Evolutionary conservation across 2,329 filamentous ascomycete genomes (phyloP).

Genomic region (Ophiocordyceps robertsii): DNA sequence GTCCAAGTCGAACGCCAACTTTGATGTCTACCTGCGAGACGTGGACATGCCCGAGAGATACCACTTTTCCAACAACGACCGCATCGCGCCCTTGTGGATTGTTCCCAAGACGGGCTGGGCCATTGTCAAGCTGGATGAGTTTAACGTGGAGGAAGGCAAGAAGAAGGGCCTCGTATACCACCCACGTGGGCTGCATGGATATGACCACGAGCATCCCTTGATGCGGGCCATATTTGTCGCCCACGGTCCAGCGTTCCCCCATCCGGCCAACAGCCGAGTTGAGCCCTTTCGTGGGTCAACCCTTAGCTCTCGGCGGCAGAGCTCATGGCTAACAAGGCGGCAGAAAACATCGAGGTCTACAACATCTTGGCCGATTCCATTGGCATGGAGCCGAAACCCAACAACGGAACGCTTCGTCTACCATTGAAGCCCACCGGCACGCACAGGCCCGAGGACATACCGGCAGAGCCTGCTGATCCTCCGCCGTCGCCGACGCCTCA

Average conservation of each 20-base stretch:
- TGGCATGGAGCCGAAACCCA: conserved; percentile 56
- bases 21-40: conserved; percentile 79
- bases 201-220: conserved; percentile 85
- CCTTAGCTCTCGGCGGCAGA: not conserved
- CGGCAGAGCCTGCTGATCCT: conserved; percentile 42
- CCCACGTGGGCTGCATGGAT: conserved; percentile 80
- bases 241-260: conserved; percentile 81
- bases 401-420: conserved; percentile 76
- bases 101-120: conserved; percentile 89
- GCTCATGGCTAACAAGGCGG: not conserved
- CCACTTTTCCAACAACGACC: conserved; percentile 76
- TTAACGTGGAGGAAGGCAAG: conserved; percentile 54
- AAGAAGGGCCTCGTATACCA: conserved; percentile 55
- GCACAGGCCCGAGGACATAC: conserved; percentile 37
- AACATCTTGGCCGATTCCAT: conserved; percentile 88
- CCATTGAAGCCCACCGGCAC: conserved; percentile 51
- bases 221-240: conserved; percentile 96
- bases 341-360: conserved; percentile 90
- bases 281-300: conserved; percentile 68
- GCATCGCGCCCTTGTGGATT: conserved; percentile 92
- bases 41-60: conserved; percentile 84
- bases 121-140: conserved; percentile 68
- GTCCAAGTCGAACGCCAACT: conserved; percentile 47
- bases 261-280: conserved; percentile 66
- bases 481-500: conserved; percentile 10